A percentile compares a stretch with the other conserved stretches of the same genome.
These are phyloP conservation scores for Phytopythium helicoides DNA, from an alignment of 352 stramenopile genomes.

Conservation along the genomic window DNA sequence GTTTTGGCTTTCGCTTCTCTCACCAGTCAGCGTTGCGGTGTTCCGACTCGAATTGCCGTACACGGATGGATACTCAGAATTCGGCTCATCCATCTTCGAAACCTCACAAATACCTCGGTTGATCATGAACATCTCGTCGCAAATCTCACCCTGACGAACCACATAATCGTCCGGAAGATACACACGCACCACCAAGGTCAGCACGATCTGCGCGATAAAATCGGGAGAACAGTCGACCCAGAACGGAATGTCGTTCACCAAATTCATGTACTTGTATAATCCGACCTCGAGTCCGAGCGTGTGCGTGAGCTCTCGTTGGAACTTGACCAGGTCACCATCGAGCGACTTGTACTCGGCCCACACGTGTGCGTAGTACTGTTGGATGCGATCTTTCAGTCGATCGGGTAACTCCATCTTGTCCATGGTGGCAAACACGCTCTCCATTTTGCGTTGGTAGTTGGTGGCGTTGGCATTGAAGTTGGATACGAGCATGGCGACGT, in stretches of 20 bases:
- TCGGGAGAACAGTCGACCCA: conserved; percentile 37
- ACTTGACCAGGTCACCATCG: conserved; percentile 29
- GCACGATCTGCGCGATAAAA: conserved; percentile 37
- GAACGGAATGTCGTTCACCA: conserved; percentile 31
- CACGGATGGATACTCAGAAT: neutral
- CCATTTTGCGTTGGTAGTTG: conserved; percentile 65
- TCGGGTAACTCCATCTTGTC: conserved; percentile 14
- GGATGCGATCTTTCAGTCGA: too few species aligned
- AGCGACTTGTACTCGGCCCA: conserved; percentile 44
- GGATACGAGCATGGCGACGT: conserved; percentile 57
- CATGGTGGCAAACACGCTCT: conserved; percentile 54
- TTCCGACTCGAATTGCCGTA: neutral
- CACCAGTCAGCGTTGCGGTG: too few species aligned
- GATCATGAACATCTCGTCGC: conserved; percentile 45
- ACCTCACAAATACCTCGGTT: conserved; percentile 29
- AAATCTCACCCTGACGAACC: conserved; percentile 27
- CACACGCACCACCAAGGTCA: conserved; percentile 25
- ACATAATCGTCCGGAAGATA: conserved; percentile 56
- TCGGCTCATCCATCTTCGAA: neutral
- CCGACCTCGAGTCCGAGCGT: conserved; percentile 41
- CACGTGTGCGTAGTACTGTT: too few species aligned
- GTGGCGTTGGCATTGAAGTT: conserved; percentile 58
- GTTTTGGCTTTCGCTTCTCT: too few species aligned
- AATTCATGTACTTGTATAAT: conserved; percentile 34
- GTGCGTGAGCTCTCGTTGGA: conserved; percentile 34